Percentiles rank a stretch among this genome's conserved stretches.
These are phyloP conservation scores for Diaporthe vexans DNA, from an alignment of 2,329 filamentous ascomycete species.

Conservation along the genomic window DNA sequence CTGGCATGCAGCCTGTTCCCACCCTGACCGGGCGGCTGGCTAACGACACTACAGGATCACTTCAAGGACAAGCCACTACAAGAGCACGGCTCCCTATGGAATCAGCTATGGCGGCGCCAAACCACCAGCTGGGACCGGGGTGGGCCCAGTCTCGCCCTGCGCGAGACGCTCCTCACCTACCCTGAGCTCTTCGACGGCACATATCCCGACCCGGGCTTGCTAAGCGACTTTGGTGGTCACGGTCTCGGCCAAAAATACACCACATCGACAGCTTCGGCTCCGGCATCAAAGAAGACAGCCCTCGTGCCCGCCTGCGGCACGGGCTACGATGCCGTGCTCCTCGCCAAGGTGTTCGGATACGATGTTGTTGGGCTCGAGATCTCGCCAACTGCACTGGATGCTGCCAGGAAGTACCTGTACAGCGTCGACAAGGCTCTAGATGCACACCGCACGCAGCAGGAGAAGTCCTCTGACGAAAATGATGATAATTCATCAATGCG, in stretches of 20 bases:
- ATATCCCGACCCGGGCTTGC: slow-evolving; percentile 6
- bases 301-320: slow-evolving; percentile 86
- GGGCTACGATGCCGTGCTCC: slow-evolving; percentile 84
- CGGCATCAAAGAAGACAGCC: slow-evolving; percentile 56
- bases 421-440: background rate
- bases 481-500: background rate
- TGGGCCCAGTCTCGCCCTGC: slow-evolving; percentile 66
- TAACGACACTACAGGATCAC: background rate
- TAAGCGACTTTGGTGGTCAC: slow-evolving; percentile 1
- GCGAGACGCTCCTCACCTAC: slow-evolving; percentile 63
- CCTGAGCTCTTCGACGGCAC: slow-evolving; percentile 56
- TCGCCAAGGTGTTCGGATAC: slow-evolving; percentile 78
- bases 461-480: background rate
- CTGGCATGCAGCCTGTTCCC: background rate
- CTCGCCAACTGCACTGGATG: slow-evolving; percentile 64
- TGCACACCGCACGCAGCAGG: background rate
- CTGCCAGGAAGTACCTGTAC: slow-evolving; percentile 49
- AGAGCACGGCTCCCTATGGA: slow-evolving; percentile 59
- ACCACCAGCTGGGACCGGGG: slow-evolving; percentile 70
- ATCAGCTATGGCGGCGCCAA: slow-evolving; percentile 61
- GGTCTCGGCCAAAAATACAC: background rate
- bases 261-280: background rate
- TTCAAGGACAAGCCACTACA: slow-evolving; percentile 10
- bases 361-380: slow-evolving; percentile 83
- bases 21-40: background rate